Evolutionary conservation across 352 stramenopile species (phyloP).

Genomic region (Phytophthora fragariae): DNA sequence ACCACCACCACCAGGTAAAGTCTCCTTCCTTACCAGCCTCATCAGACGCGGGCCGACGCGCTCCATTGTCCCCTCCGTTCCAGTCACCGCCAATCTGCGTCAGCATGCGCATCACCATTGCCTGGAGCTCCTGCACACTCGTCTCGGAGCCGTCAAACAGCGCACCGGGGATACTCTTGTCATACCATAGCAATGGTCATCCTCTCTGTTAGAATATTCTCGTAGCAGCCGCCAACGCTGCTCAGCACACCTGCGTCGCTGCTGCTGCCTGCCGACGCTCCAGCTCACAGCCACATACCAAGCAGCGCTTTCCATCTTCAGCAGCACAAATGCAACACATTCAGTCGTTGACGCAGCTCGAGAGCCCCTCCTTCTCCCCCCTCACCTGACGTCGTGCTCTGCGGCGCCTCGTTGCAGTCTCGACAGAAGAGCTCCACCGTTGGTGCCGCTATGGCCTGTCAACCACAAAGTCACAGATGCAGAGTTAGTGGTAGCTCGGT

Average conservation of each 20-base stretch:
- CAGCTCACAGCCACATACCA: constrained; percentile 72
- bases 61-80: constrained; percentile 39
- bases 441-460: constrained; percentile 1
- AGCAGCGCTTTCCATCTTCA: constrained; percentile 68
- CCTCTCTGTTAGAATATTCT: neutral
- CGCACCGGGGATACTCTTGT: neutral
- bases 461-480: neutral
- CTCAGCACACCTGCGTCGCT: constrained; percentile 15
- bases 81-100: constrained; percentile 39
- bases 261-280: constrained; percentile 25
- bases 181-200: neutral
- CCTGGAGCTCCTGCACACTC: constrained; percentile 50
- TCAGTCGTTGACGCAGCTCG: neutral
- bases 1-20: neutral
- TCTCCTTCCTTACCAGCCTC: constrained; percentile 44
- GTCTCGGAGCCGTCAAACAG: constrained; percentile 9
- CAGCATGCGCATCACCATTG: constrained; percentile 56
- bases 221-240: neutral
- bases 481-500: neutral
- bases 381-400: constrained; percentile 58
- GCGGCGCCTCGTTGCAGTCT: constrained; percentile 70
- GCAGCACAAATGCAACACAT: neutral
- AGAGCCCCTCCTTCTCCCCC: neutral
- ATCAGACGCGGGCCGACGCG: constrained; percentile 55
- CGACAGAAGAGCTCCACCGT: constrained; percentile 54